Evolutionary conservation across 1,284 basidiomycete genomes (phyloP).

Genomic region (Cutaneotrichosporon curvatum): DNA sequence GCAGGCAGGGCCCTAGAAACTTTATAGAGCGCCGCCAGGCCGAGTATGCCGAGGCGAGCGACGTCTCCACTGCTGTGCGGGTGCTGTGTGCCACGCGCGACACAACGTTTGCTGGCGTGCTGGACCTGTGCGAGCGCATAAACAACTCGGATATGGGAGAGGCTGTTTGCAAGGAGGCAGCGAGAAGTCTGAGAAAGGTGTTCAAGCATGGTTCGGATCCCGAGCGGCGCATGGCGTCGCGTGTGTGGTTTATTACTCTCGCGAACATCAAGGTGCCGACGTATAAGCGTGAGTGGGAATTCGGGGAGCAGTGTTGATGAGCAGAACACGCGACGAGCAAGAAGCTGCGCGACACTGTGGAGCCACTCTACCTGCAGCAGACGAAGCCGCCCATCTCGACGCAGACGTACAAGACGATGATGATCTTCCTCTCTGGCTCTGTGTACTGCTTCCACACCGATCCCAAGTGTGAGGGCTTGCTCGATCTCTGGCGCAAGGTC

Average conservation of each 20-base stretch:
- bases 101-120: constrained; percentile 30
- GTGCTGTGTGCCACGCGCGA: constrained; percentile 27
- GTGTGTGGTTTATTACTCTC: constrained; percentile 44
- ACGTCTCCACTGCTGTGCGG: constrained; percentile 22
- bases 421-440: constrained; percentile 34
- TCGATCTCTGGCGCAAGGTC: constrained; percentile 41
- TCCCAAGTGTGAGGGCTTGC: constrained; percentile 37
- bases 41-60: constrained; percentile 15
- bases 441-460: constrained; percentile 34
- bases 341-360: constrained; percentile 24
- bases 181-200: constrained; percentile 39
- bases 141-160: constrained; percentile 37
- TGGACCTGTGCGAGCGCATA: constrained; percentile 41
- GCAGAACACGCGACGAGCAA: constrained; percentile 37
- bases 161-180: constrained; percentile 39
- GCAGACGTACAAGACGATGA: constrained; percentile 3
- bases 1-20: too few relatives aligned
- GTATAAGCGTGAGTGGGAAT: neutral
- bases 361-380: neutral
- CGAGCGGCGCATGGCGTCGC: constrained; percentile 35
- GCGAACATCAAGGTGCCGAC: constrained; percentile 20
- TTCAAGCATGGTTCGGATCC: constrained; percentile 40
- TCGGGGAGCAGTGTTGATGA: too few relatives aligned
- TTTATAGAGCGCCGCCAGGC: neutral
- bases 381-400: constrained; percentile 4